Conservation (phyloP, 306 rosid genomes). For the Comarum palustre region DNA sequence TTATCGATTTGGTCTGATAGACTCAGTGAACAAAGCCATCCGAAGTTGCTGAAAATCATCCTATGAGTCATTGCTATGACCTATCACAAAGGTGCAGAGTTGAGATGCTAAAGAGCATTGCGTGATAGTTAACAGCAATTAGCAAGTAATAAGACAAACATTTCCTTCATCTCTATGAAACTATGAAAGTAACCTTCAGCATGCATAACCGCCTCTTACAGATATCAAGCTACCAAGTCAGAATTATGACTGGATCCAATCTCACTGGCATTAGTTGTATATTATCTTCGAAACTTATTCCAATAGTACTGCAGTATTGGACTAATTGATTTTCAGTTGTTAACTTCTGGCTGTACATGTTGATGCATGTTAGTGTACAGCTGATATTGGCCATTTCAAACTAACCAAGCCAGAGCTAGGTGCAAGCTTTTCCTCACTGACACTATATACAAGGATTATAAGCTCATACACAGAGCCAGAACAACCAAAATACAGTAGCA, state of each 20-base stretch:
- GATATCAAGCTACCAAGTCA: not conserved
- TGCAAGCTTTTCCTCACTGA: not conserved
- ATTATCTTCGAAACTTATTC: not conserved
- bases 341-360: not conserved
- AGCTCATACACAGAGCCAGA: not conserved
- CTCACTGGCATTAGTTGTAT: not conserved
- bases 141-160: not conserved
- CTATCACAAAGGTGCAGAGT: not conserved
- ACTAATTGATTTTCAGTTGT: not conserved
- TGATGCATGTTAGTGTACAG: not conserved
- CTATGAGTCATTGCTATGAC: not conserved
- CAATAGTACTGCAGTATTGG: not conserved
- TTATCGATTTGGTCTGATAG: not conserved
- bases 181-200: not conserved
- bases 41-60: not conserved
- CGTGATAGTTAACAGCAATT: not conserved
- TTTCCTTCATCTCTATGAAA: not conserved
- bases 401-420: not conserved
- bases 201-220: not conserved
- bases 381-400: not conserved
- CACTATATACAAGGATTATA: slow-evolving; percentile 1
- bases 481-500: not conserved
- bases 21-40: not conserved
- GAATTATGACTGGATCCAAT: not conserved
- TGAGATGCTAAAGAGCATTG: not conserved